Conservation (phyloP, 768 basidiomycete genomes). For the Zangia roseola region DNA sequence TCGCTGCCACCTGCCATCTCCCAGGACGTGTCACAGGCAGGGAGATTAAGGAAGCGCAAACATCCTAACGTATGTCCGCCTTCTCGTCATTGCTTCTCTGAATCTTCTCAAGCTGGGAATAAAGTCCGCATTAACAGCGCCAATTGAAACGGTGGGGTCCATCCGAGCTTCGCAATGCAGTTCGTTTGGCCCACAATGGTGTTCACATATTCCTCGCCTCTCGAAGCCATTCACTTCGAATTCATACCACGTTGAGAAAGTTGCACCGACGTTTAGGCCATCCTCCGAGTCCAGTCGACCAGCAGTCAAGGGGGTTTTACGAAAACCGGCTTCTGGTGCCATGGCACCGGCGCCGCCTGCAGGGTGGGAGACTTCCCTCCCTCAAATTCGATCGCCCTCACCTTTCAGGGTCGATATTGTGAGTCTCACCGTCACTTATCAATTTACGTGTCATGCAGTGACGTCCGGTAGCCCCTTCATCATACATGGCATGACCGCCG, state of each 20-base stretch:
- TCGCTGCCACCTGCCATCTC: background rate
- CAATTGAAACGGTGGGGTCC: background rate
- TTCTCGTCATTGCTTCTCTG: background rate
- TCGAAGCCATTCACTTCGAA: background rate
- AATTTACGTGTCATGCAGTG: conserved; percentile 7
- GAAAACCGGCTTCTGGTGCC: conserved; percentile 5
- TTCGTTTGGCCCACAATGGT: background rate
- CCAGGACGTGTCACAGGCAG: background rate
- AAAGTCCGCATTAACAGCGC: background rate
- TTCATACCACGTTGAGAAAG: background rate
- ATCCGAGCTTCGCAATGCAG: background rate
- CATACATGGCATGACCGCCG: conserved; percentile 30
- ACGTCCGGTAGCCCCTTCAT: conserved; percentile 27
- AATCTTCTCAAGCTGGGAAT: background rate
- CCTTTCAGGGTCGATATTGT: conserved; percentile 28
- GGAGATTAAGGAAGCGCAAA: background rate
- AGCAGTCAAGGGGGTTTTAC: background rate
- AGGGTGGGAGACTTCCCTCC: conserved; percentile 13
- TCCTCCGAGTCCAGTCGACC: background rate
- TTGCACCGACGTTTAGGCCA: background rate
- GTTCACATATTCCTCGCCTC: background rate
- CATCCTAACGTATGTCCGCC: background rate
- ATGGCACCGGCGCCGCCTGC: background rate
- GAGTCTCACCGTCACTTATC: conserved; percentile 3
- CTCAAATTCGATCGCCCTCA: conserved; percentile 24